phyloP scores from a whole-genome alignment of 2,329 filamentous ascomycete genomes.

The Akanthomyces lecanii region DNA sequence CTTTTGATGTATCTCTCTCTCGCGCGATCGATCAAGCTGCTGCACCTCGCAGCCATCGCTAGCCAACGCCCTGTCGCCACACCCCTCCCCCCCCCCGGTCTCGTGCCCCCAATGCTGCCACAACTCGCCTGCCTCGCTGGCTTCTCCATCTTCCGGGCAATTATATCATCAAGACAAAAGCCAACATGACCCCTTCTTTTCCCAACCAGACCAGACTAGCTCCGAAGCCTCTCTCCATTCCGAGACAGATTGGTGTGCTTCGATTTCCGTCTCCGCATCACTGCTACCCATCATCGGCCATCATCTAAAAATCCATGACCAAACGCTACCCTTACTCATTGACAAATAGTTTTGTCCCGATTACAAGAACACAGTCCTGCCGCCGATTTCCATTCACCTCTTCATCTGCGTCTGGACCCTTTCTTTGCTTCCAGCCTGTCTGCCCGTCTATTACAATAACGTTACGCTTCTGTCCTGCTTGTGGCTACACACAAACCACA shows the following conservation, averaged over 20 bases:
- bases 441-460: background rate
- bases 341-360: background rate
- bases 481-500: background rate
- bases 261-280: background rate
- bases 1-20: background rate
- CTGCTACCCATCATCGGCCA: background rate
- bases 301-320: constrained; percentile 4
- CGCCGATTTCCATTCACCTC: background rate
- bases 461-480: background rate
- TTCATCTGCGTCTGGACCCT: background rate
- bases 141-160: background rate
- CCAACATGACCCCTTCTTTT: constrained; percentile 4
- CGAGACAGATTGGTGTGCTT: background rate
- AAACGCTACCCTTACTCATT: background rate
- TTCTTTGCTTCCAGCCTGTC: background rate
- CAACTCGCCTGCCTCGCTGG: background rate
- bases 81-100: background rate
- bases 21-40: constrained; percentile 2
- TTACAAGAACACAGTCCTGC: background rate
- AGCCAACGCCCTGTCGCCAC: background rate
- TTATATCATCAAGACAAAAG: background rate
- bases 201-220: background rate
- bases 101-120: background rate
- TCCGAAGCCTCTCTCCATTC: background rate
- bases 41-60: constrained; percentile 7